These are phyloP conservation scores for Quercus gilva DNA, from an alignment of 306 rosid species.

Conservation along the genomic window DNA sequence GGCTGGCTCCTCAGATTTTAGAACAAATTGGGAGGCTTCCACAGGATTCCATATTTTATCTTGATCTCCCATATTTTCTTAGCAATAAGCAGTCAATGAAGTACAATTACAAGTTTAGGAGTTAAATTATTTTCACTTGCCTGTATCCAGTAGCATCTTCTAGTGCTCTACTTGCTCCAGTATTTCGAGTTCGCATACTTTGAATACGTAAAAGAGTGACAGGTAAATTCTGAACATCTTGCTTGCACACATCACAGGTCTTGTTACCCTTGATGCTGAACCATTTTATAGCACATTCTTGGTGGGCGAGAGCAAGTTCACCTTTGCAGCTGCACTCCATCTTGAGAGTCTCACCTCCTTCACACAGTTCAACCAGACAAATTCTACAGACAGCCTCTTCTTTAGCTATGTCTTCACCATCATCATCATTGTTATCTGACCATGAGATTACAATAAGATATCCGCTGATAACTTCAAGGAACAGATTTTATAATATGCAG, in stretches of 20 bases:
- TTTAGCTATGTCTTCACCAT: conserved; percentile 88
- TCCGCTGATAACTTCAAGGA: conserved; percentile 8
- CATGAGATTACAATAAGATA: conserved; percentile 24
- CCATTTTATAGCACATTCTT: conserved; percentile 95
- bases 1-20: conserved; percentile 8
- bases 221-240: conserved; percentile 78
- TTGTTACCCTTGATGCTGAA: conserved; percentile 93
- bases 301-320: conserved; percentile 94
- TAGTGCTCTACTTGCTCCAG: conserved; percentile 46
- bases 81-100: not conserved
- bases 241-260: conserved; percentile 93
- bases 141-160: conserved; percentile 63
- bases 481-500: not conserved
- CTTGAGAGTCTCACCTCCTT: conserved; percentile 98
- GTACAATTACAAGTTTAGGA: not conserved
- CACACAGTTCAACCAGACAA: conserved; percentile 85
- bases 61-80: not conserved
- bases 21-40: not conserved
- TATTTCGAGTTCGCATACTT: conserved; percentile 45
- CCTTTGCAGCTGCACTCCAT: conserved; percentile 99
- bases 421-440: conserved; percentile 49
- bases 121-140: conserved; percentile 40
- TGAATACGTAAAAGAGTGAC: conserved; percentile 87
- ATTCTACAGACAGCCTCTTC: conserved; percentile 97
- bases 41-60: not conserved